phyloP scores from a whole-genome alignment of 495 filamentous ascomycete genomes.

The Penicillium bialowiezense region DNA sequence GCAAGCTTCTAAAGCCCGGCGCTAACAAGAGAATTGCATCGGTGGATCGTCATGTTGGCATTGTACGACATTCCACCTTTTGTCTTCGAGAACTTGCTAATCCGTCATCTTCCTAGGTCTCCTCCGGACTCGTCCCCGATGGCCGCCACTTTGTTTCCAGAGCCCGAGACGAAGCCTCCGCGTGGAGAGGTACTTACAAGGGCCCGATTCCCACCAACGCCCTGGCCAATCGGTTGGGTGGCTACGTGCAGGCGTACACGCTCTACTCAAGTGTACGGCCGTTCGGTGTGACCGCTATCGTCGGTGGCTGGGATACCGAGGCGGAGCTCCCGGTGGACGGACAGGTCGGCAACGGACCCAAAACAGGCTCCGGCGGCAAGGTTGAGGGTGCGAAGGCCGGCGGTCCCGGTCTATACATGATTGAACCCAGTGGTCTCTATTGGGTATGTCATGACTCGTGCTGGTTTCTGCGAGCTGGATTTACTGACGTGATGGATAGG shows the following conservation, averaged over 20 bases:
- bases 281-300: slow-evolving; percentile 92
- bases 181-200: slow-evolving; percentile 88
- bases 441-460: slow-evolving; percentile 57
- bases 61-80: slow-evolving; percentile 56
- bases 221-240: slow-evolving; percentile 85
- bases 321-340: slow-evolving; percentile 77
- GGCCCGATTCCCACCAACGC: slow-evolving; percentile 82
- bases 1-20: slow-evolving; percentile 88
- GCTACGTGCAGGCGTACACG: slow-evolving; percentile 95
- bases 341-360: slow-evolving; percentile 77
- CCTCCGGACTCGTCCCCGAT: slow-evolving; percentile 89
- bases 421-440: slow-evolving; percentile 93
- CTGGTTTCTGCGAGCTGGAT: background rate
- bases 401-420: slow-evolving; percentile 94
- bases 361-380: slow-evolving; percentile 77
- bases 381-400: slow-evolving; percentile 70
- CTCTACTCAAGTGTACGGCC: slow-evolving; percentile 94
- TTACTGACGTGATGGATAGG: slow-evolving; percentile 44
- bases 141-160: slow-evolving; percentile 92
- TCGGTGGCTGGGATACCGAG: slow-evolving; percentile 90
- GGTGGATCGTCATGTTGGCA: slow-evolving; percentile 87
- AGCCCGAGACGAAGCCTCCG: slow-evolving; percentile 86
- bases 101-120: slow-evolving; percentile 57
- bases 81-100: background rate
- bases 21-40: slow-evolving; percentile 97